Base-by-base conservation (phyloP, 163 green algal species). In the Picocystis sp. region DNA sequence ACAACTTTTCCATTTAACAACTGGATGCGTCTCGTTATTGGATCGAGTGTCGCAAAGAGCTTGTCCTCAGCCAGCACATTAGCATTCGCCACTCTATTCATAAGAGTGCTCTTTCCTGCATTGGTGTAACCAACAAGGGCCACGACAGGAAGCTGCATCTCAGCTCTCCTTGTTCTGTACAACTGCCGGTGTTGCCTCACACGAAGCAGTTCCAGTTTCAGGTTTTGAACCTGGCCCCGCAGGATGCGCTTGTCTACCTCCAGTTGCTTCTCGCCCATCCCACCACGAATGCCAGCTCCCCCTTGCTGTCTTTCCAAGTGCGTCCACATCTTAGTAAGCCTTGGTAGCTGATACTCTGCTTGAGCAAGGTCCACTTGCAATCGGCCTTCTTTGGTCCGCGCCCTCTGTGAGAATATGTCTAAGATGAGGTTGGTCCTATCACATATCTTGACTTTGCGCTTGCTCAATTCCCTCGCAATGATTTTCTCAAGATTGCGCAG, bases 31-130 rank as follows among this genome's bases (percentile, higher is more conserved):
- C 90, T 69, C 0, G 87, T 94, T 25, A 83, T 95, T 38, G 89
- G 88, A 70, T 98, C 90, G 33, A 98, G 79, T 6, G 90, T 98
- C 9, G 88, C 90, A 70, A 98, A 98, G 34, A 98, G 83, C 64
- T 88, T 80, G 73, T 97, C 86, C 64, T 96, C 83, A 1, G 82
- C 84, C 24, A 94, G 47, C 43, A 94, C 86, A 11, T 61, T 52
- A 0, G 63, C 54, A 2, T 38, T 45, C 53, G 17, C 84, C 25
- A 93, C 52, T 10, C 57, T 61, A 72, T 96, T 97, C 2, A 97
- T 65, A 47, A 97, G 76, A 9, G 81, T 92, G 52, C 62, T 83
- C 75, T 96, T 97, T 49, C 88, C 78, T 14, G 85, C 86, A 59
- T 96, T 96, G 43, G 89, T 97, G 68, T 97, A 98, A 0, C 89